A percentile compares a stretch with the other conserved stretches of the same genome.
phyloP scores from a whole-genome alignment of 768 basidiomycete species.

The Amanita phalloides region DNA sequence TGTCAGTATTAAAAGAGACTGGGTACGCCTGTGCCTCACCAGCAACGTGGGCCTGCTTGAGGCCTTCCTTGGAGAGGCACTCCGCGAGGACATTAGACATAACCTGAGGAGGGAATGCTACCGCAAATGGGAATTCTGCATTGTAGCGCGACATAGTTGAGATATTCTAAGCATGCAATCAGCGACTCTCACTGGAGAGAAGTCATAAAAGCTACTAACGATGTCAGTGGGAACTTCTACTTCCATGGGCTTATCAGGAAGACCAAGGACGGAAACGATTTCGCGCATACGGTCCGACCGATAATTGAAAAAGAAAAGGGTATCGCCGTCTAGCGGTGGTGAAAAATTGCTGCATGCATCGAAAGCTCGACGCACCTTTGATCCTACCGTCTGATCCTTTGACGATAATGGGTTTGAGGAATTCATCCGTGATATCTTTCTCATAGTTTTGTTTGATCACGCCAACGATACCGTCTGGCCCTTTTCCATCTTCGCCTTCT shows the following conservation, averaged over 20 bases:
- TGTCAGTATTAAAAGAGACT: neutral
- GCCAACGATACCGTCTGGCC: slow-evolving; percentile 47
- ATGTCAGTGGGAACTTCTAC: slow-evolving; percentile 72
- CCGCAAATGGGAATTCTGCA: slow-evolving; percentile 76
- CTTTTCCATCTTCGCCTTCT: slow-evolving; percentile 39
- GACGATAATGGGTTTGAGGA: slow-evolving; percentile 89
- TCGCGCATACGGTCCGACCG: slow-evolving; percentile 95
- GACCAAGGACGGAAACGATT: slow-evolving; percentile 71
- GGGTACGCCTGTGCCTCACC: neutral
- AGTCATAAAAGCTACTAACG: slow-evolving; percentile 28
- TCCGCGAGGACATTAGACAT: slow-evolving; percentile 96
- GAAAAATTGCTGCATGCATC: neutral
- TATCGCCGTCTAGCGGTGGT: slow-evolving; percentile 56
- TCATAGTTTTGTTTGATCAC: slow-evolving; percentile 69
- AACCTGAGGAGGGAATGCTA: slow-evolving; percentile 87
- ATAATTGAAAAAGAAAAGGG: slow-evolving; percentile 95
- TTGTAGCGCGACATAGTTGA: slow-evolving; percentile 95
- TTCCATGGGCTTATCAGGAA: slow-evolving; percentile 78
- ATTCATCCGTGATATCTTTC: slow-evolving; percentile 88
- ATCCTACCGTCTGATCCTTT: slow-evolving; percentile 71
- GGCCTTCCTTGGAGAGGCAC: slow-evolving; percentile 69
- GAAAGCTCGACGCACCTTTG: slow-evolving; percentile 42
- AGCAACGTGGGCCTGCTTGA: slow-evolving; percentile 85
- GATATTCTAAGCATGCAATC: slow-evolving; percentile 42
- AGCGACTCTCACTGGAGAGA: neutral